Evolutionary conservation across 352 stramenopile genomes (phyloP).

Genomic region (Globisporangium sylvaticum): DNA sequence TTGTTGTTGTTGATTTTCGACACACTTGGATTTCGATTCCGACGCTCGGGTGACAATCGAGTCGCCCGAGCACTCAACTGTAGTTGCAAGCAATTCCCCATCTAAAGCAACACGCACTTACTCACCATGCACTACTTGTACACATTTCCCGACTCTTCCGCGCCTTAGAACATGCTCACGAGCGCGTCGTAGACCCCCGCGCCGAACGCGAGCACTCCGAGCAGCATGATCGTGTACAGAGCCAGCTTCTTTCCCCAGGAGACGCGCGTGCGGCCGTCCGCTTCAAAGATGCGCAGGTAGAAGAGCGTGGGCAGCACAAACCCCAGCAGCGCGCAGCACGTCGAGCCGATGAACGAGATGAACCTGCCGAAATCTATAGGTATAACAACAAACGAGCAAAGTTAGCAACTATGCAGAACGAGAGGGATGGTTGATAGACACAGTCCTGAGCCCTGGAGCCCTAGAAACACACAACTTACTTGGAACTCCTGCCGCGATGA

Average conservation of each 20-base stretch:
- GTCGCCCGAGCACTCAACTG: no score
- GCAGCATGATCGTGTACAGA: conserved; percentile 31
- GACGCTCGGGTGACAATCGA: no score
- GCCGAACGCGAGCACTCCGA: conserved; percentile 36
- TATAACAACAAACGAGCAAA: conserved; percentile 5
- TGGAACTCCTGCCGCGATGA: conserved; percentile 77
- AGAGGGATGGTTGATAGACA: neutral
- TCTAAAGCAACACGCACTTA: no score
- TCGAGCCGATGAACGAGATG: conserved; percentile 88
- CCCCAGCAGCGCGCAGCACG: conserved; percentile 86
- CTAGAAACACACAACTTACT: conserved; percentile 22
- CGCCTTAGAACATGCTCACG: conserved; percentile 15
- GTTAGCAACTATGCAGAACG: neutral
- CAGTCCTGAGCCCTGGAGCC: neutral
- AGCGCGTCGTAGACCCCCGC: conserved; percentile 29
- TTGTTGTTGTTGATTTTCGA: no score
- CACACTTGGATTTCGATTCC: no score
- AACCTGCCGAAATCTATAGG: conserved; percentile 86
- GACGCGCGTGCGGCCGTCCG: conserved; percentile 24
- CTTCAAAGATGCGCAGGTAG: conserved; percentile 64
- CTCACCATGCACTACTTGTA: no score
- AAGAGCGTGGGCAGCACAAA: conserved; percentile 89
- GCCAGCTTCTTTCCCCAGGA: conserved; percentile 24
- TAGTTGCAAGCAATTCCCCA: no score
- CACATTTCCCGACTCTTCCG: no score